phyloP scores from a whole-genome alignment of 331 rosid genomes.

The Pyracantha coccinea region DNA sequence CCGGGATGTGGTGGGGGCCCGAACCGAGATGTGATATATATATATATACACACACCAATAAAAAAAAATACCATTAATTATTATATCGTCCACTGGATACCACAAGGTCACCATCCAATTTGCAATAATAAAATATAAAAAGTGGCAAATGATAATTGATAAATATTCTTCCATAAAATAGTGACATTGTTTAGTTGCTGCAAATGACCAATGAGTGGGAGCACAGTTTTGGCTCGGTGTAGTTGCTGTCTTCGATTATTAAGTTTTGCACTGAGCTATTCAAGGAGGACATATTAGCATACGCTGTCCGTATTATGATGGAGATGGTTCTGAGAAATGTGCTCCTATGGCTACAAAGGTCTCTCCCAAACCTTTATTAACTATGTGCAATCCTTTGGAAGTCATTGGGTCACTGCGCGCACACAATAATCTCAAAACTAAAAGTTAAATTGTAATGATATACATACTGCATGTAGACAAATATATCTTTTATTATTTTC shows the following conservation, averaged over 20 bases:
- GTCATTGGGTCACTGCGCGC: neutral
- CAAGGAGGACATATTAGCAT: neutral
- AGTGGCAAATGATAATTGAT: neutral
- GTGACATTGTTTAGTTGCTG: constrained; percentile 1
- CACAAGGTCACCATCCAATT: constrained; percentile 20
- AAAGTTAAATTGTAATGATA: too few species aligned
- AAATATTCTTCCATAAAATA: neutral
- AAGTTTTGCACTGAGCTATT: neutral
- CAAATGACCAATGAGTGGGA: neutral
- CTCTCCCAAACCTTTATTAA: neutral
- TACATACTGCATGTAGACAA: too few species aligned
- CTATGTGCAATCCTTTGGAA: neutral
- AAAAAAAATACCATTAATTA: neutral
- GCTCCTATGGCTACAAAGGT: neutral
- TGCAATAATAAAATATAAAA: neutral
- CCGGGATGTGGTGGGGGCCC: too few species aligned
- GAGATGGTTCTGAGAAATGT: neutral
- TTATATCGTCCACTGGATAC: neutral
- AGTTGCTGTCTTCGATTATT: constrained; percentile 10
- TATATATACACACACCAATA: too few species aligned
- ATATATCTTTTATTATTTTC: too few species aligned
- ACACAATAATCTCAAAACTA: neutral
- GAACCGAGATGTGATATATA: too few species aligned
- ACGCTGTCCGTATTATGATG: neutral
- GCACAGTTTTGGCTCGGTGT: neutral